phyloP scores from a whole-genome alignment of 306 rosid genomes.

The Morella rubra region DNA sequence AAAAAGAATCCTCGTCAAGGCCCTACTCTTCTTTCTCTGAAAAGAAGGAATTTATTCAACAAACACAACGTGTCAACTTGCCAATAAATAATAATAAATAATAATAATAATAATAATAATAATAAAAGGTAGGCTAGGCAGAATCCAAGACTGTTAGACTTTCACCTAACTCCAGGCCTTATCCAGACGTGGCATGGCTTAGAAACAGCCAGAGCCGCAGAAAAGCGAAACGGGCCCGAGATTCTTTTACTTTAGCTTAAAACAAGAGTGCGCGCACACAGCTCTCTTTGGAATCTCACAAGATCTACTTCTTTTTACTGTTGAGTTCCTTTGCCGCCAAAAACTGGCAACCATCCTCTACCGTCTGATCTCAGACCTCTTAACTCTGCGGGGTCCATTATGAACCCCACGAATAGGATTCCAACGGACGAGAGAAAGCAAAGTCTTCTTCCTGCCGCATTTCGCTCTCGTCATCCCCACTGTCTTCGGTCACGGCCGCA shows the following conservation, averaged over 20 bases:
- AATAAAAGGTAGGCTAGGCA: not conserved
- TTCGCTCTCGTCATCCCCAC: conserved; percentile 35
- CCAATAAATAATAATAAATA: not conserved
- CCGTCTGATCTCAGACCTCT: conserved; percentile 39
- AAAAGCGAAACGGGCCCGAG: not conserved
- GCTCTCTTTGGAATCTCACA: conserved; percentile 20
- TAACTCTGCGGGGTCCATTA: conserved; percentile 40
- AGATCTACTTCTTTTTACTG: conserved; percentile 29
- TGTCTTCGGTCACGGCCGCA: conserved; percentile 31
- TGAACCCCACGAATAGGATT: conserved; percentile 61
- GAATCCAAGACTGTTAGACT: not conserved
- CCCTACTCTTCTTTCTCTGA: no score
- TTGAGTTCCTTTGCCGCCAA: conserved; percentile 47
- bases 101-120: not conserved
- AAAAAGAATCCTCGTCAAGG: no score
- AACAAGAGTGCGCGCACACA: not conserved
- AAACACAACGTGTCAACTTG: not conserved
- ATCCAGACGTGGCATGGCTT: conserved; percentile 31
- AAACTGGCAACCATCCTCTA: conserved; percentile 27
- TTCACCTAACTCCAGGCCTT: conserved; percentile 26
- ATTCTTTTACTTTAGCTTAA: conserved; percentile 20
- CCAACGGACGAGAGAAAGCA: conserved; percentile 39
- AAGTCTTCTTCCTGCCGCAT: conserved; percentile 41
- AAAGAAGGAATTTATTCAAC: not conserved
- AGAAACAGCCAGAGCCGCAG: conserved; percentile 18